These are phyloP conservation scores for Chrysanthemum seticuspe DNA, from an alignment of 129 eudicot species.

Conservation along the genomic window DNA sequence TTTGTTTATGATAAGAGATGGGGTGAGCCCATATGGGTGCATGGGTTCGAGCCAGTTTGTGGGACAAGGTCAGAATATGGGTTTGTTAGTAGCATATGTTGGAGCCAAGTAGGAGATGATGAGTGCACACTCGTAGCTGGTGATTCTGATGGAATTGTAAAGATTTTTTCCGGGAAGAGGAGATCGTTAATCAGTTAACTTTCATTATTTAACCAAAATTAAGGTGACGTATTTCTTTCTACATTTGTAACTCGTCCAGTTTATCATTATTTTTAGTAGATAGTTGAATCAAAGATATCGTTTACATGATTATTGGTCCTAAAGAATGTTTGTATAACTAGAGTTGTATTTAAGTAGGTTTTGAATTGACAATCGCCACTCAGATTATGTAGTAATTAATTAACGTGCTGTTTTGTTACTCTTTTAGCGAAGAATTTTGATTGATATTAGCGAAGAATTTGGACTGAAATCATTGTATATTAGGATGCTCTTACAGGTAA, in stretches of 20 bases:
- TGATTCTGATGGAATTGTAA: conserved; percentile 73
- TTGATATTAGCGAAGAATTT: too few relatives aligned
- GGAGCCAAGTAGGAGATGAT: conserved; percentile 70
- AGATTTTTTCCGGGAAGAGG: conserved; percentile 57
- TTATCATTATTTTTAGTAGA: too few relatives aligned
- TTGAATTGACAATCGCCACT: too few relatives aligned
- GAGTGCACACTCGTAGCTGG: conserved; percentile 73
- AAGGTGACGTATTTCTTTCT: conserved; percentile 25
- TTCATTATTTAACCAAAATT: conserved; percentile 2
- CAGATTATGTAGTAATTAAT: too few relatives aligned
- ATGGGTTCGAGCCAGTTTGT: conserved; percentile 46
- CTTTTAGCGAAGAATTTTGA: too few relatives aligned
- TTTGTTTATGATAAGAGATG: conserved; percentile 81
- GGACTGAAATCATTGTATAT: too few relatives aligned
- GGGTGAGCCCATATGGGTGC: conserved; percentile 81
- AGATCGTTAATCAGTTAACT: conserved; percentile 13
- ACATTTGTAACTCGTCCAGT: conserved; percentile 3
- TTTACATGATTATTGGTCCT: too few relatives aligned
- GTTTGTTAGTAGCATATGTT: conserved; percentile 74
- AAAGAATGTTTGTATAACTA: too few relatives aligned
- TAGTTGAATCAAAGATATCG: too few relatives aligned
- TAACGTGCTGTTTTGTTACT: too few relatives aligned
- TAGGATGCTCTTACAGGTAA: too few relatives aligned
- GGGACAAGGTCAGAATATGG: conserved; percentile 24
- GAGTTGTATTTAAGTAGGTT: too few relatives aligned